Base-by-base conservation (phyloP, 208 protist species). In the Wallacemonas sp. region DNA sequence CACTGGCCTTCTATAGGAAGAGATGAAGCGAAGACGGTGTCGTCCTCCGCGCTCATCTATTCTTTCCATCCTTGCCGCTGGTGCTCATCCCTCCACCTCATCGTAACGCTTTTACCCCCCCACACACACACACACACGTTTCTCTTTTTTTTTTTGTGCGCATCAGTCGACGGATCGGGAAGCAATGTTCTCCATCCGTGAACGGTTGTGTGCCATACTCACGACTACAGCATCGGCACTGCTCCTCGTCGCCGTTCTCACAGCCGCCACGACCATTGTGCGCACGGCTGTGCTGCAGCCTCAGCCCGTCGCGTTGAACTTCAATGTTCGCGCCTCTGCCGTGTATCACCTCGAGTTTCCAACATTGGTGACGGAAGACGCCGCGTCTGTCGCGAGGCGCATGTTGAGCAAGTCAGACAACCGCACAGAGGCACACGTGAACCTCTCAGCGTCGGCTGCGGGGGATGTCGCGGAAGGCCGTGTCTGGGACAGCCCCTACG, bases 141-240 rank as follows among this genome's bases (percentile, higher is more conserved):
- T 32, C 36, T 34, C 26, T 59, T 33, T 9, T 61, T 15, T 24
- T 54, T 42, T 45, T 30, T 44, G 45, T 26, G 13, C 33, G 62
- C 17, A 44, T 17, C 33, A 12, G 21, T 12, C 10, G 26, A n/a
- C n/a, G n/a, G n/a, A n/a, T n/a, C n/a, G n/a, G n/a, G n/a, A n/a
- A n/a, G n/a, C 34, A 17, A 91, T 89, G 82, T 63, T 81, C 38
- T 71, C 66, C n/a, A 67, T 81, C 33, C 67, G 73, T 3, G 63
- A 75, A 46, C 86, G 86, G 26, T n/a, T 73, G 13, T 42, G 48
- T 29, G 77, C 80, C 54, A 79, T 88, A 34, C 12, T 69, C 3
- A 73, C 81, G 21, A 55, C 66, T 9, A 37, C 68, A 24, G 1
- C 88, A 13, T 65, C 69, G 29, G 54, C 66, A 24, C 63, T 75